phyloP scores from a whole-genome alignment of 2,329 filamentous ascomycete species.

The Hypoxylon sp. region DNA sequence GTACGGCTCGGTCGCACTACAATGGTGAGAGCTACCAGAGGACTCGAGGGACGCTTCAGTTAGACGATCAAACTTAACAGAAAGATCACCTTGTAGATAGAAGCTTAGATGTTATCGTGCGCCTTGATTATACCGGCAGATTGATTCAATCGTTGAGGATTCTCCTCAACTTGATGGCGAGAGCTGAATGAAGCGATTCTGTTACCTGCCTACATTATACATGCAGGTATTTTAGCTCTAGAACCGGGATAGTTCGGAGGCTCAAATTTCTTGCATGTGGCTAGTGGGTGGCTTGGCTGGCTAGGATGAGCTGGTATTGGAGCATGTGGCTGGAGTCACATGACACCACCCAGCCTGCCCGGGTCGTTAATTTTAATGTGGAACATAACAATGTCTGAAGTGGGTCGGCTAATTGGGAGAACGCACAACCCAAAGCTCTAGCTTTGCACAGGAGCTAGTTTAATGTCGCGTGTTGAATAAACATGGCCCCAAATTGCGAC shows the following conservation, averaged over 20 bases:
- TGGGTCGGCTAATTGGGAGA: conserved; percentile 9
- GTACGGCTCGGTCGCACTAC: conserved; percentile 57
- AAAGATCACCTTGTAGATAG: conserved; percentile 38
- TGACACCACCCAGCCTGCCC: neutral
- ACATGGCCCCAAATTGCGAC: conserved; percentile 39
- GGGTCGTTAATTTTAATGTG: conserved; percentile 19
- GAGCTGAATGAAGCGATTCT: conserved; percentile 30
- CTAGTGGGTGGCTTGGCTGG: neutral
- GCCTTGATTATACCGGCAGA: conserved; percentile 11
- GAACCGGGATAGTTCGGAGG: neutral
- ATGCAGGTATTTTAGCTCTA: conserved; percentile 8
- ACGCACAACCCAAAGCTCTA: conserved; percentile 20
- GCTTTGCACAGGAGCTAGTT: neutral
- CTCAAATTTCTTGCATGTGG: conserved; percentile 9
- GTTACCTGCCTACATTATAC: neutral
- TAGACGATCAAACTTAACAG: conserved; percentile 45
- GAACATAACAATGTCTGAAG: conserved; percentile 6
- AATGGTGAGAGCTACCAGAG: conserved; percentile 57
- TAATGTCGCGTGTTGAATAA: conserved; percentile 39
- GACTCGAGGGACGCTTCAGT: conserved; percentile 51
- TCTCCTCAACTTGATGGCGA: conserved; percentile 12
- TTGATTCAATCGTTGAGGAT: conserved; percentile 8
- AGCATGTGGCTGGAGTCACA: conserved; percentile 13
- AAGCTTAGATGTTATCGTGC: conserved; percentile 22
- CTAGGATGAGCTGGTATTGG: neutral